These are phyloP conservation scores for Populus nigra DNA, from an alignment of 345 rosid genomes.

Conservation along the genomic window DNA sequence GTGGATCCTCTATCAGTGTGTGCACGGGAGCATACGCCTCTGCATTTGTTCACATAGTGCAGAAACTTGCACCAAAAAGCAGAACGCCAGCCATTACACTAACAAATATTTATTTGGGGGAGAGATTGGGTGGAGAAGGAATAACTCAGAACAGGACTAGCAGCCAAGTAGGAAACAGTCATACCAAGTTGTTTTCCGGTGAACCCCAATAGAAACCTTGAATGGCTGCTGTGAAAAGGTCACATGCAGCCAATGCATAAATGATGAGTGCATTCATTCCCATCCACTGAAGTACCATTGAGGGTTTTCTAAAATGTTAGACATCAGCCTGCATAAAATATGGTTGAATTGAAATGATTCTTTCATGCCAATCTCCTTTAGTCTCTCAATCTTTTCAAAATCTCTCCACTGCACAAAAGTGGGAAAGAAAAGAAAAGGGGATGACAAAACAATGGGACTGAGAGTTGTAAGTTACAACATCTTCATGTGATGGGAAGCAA, in stretches of 20 bases:
- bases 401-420: neutral
- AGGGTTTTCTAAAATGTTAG: conserved; percentile 36
- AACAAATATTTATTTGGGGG: neutral
- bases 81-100: neutral
- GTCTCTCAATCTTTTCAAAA: neutral
- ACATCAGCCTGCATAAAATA: conserved; percentile 51
- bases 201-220: conserved; percentile 60
- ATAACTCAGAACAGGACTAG: neutral
- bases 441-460: neutral
- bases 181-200: conserved; percentile 54
- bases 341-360: neutral
- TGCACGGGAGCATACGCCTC: too few relatives aligned
- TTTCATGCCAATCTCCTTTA: neutral
- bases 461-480: neutral
- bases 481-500: neutral
- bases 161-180: neutral
- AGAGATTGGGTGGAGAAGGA: neutral
- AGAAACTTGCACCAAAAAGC: neutral
- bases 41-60: neutral
- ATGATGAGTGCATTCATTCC: conserved; percentile 61
- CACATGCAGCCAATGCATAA: conserved; percentile 51
- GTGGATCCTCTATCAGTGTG: neutral
- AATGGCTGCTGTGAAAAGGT: conserved; percentile 47
- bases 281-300: conserved; percentile 48
- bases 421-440: neutral